Conservation (phyloP, 176 grass and related monocot genomes). For the Zea luxurians region DNA sequence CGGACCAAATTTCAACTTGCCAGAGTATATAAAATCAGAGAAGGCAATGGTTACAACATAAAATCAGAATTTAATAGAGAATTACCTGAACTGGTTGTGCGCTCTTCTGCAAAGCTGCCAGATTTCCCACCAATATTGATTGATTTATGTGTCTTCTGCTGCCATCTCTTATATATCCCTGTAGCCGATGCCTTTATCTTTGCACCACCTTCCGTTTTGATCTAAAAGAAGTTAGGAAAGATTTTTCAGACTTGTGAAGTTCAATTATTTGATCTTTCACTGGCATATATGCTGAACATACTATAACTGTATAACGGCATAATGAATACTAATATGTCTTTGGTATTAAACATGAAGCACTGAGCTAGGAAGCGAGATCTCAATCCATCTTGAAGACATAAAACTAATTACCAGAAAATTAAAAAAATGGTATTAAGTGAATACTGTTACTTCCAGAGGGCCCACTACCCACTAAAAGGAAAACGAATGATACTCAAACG, state of each 20-base stretch:
- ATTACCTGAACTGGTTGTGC: constrained; percentile 45
- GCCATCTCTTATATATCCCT: constrained; percentile 91
- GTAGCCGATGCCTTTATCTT: constrained; percentile 64
- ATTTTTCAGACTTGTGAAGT: neutral
- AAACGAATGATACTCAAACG: constrained; percentile 11
- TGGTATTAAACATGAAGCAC: neutral
- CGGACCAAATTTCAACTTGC: neutral
- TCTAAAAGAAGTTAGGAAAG: constrained; percentile 37
- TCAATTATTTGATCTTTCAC: neutral
- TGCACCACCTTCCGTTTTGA: constrained; percentile 74
- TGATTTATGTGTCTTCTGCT: constrained; percentile 71
- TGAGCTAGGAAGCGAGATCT: neutral
- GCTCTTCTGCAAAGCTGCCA: constrained; percentile 35
- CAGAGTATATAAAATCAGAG: neutral
- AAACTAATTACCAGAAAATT: neutral
- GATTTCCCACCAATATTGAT: constrained; percentile 64
- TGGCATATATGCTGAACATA: constrained; percentile 2
- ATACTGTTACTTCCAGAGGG: neutral
- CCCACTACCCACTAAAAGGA: neutral
- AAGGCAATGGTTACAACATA: neutral
- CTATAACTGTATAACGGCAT: neutral
- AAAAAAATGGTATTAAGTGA: neutral
- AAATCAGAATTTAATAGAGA: neutral
- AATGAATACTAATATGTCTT: neutral
- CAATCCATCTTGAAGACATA: neutral